Percentiles rank a stretch among this genome's conserved stretches.
These are phyloP conservation scores for Phytophthora tentaculata DNA, from an alignment of 352 stramenopile species.

Conservation along the genomic window DNA sequence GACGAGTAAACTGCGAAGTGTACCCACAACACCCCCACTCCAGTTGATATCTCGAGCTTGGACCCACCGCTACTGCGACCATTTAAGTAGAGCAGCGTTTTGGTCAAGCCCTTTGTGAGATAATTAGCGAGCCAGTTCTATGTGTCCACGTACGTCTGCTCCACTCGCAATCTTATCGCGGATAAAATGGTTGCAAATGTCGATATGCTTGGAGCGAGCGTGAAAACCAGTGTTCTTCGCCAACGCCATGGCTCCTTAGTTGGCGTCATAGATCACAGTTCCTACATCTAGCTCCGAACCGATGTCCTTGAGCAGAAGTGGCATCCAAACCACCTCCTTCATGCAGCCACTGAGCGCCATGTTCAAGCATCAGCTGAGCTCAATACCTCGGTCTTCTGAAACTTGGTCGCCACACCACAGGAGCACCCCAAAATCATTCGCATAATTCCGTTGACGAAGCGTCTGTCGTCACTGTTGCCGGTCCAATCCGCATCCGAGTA, in stretches of 20 bases:
- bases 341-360: conserved; percentile 29
- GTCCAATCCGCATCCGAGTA: conserved; percentile 34
- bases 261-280: conserved; percentile 28
- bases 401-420: conserved; percentile 22
- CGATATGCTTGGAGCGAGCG: conserved; percentile 27
- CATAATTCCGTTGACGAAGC: conserved; percentile 20
- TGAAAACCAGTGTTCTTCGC: conserved; percentile 34
- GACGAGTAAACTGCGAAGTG: conserved; percentile 8
- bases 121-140: conserved; percentile 22
- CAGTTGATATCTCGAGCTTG: conserved; percentile 10
- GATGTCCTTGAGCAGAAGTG: conserved; percentile 20
- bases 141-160: not conserved
- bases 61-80: not conserved
- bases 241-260: conserved; percentile 28
- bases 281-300: not conserved
- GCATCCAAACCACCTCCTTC: conserved; percentile 27
- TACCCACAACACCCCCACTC: conserved; percentile 24
- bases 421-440: conserved; percentile 26
- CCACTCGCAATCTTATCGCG: no score
- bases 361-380: conserved; percentile 35
- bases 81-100: conserved; percentile 24
- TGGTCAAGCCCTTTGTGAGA: conserved; percentile 8
- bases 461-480: conserved; percentile 25
- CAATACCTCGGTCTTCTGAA: conserved; percentile 28
- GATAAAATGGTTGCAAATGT: not conserved